Conservation (phyloP, 169 alveolate genomes). For the Plasmodium gaboni region DNA sequence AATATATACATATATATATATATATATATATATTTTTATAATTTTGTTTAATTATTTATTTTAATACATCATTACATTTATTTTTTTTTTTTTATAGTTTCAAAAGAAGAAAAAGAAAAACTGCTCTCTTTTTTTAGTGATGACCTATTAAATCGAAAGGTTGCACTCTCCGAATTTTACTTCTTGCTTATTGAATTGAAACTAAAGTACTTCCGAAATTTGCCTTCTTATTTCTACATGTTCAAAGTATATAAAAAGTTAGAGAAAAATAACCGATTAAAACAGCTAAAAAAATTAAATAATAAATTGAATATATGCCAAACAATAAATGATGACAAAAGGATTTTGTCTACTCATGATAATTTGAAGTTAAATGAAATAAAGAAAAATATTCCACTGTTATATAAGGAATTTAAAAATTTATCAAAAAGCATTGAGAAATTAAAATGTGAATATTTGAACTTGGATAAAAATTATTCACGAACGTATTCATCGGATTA, state of each 20-base stretch:
- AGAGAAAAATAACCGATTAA: constrained; percentile 16
- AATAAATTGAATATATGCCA: constrained; percentile 66
- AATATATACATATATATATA: not conserved
- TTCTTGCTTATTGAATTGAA: constrained; percentile 79
- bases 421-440: constrained; percentile 49
- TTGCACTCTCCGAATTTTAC: constrained; percentile 79
- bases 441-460: constrained; percentile 45
- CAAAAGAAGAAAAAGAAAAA: constrained; percentile 77
- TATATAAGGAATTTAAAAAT: constrained; percentile 46
- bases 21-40: not conserved
- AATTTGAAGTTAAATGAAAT: constrained; percentile 11
- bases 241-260: constrained; percentile 71
- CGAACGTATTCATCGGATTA: constrained; percentile 30
- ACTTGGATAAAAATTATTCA: constrained; percentile 32
- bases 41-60: not conserved
- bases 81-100: constrained; percentile 23
- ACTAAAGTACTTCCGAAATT: constrained; percentile 62
- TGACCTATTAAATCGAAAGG: constrained; percentile 72
- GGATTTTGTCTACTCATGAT: constrained; percentile 12
- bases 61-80: not conserved
- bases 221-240: constrained; percentile 77
- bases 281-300: constrained; percentile 44
- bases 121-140: constrained; percentile 78
- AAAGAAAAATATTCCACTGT: constrained; percentile 42
- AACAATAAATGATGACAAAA: constrained; percentile 22